These are phyloP conservation scores for Tympanopsis confertula DNA, from an alignment of 2,329 filamentous ascomycete species.

Conservation along the genomic window DNA sequence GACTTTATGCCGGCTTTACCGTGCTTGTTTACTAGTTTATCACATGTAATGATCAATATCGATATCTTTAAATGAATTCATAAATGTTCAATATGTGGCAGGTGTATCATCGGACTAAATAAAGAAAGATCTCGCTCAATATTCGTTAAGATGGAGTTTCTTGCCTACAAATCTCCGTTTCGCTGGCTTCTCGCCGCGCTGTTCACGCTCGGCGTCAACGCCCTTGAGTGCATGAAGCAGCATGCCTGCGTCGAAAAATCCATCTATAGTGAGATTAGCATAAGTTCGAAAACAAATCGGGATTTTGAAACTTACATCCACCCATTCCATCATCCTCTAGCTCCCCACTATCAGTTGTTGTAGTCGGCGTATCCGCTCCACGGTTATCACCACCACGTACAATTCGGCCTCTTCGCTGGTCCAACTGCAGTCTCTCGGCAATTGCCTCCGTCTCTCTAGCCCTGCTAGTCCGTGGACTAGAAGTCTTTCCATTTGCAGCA, in stretches of 20 bases:
- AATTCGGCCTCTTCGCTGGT: neutral
- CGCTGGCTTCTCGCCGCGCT: neutral
- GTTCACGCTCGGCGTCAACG: neutral
- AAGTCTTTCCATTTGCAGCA: neutral
- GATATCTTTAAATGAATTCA: no score
- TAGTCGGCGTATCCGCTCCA: neutral
- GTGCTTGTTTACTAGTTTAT: no score
- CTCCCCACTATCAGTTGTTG: slow-evolving; percentile 1
- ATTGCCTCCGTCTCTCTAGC: neutral
- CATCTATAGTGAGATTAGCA: neutral
- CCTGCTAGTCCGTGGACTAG: neutral
- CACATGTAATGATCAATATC: no score
- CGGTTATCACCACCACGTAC: neutral
- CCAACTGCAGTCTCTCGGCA: neutral
- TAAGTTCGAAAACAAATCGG: no score
- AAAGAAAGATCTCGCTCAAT: no score
- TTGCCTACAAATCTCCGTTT: neutral
- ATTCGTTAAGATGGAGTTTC: neutral
- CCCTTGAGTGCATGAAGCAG: neutral
- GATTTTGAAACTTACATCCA: neutral
- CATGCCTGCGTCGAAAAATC: neutral
- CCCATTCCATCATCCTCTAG: slow-evolving; percentile 1
- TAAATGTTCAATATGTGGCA: no score
- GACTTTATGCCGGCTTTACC: no score
- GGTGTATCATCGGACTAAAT: no score